Evolutionary conservation across 352 stramenopile genomes (phyloP).

Genomic region (Saprolegnia diclina): DNA sequence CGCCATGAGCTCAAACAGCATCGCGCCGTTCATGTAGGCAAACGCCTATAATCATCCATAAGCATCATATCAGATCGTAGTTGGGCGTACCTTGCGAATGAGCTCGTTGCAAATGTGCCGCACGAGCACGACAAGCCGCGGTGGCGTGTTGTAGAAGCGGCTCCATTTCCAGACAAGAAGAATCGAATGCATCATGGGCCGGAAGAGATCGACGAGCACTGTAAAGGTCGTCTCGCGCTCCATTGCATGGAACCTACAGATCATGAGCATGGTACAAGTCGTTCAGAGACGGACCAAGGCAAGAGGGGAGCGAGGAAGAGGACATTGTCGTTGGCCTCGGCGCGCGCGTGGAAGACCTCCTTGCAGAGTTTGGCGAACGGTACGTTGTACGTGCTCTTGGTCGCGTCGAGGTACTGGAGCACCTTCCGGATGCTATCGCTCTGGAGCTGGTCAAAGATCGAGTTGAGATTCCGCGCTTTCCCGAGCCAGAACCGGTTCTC

Average conservation of each 20-base stretch:
- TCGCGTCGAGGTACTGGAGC: slow-evolving; percentile 81
- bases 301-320: slow-evolving; percentile 76
- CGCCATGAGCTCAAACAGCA: slow-evolving; percentile 78
- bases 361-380: slow-evolving; percentile 91
- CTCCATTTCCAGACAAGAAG: slow-evolving; percentile 89
- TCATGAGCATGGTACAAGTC: background rate
- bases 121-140: slow-evolving; percentile 81
- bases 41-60: slow-evolving; percentile 31
- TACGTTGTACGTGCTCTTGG: slow-evolving; percentile 87
- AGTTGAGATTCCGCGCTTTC: slow-evolving; percentile 85
- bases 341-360: slow-evolving; percentile 81
- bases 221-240: slow-evolving; percentile 35
- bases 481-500: slow-evolving; percentile 86
- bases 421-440: slow-evolving; percentile 79
- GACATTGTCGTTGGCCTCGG: slow-evolving; percentile 83
- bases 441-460: slow-evolving; percentile 88
- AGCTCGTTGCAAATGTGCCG: slow-evolving; percentile 87
- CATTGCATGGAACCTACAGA: slow-evolving; percentile 8
- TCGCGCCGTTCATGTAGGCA: slow-evolving; percentile 61
- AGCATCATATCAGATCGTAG: background rate
- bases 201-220: slow-evolving; percentile 66
- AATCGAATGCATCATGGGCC: slow-evolving; percentile 81
- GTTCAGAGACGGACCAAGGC: slow-evolving; percentile 27
- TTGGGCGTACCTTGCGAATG: slow-evolving; percentile 44
- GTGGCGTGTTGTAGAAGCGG: slow-evolving; percentile 87